A percentile compares a stretch with the other conserved stretches of the same genome.
Conservation (phyloP, 2,329 filamentous ascomycete genomes). For the Cercospora sp. region DNA sequence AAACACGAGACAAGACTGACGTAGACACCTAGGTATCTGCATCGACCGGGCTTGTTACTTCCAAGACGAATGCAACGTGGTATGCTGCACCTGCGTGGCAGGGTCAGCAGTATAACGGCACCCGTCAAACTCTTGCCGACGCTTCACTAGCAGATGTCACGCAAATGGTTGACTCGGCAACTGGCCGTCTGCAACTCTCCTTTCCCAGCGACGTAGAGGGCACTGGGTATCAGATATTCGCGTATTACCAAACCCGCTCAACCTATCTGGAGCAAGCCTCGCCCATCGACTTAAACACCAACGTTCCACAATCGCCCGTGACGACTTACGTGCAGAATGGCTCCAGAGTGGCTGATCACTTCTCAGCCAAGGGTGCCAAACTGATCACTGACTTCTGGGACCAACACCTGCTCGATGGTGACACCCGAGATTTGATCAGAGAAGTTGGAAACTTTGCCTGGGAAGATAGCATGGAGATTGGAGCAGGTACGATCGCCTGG, state of each 20-base stretch:
- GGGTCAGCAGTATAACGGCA: slow-evolving; percentile 28
- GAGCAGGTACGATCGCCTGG: slow-evolving; percentile 28
- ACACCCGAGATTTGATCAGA: slow-evolving; percentile 26
- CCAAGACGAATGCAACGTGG: slow-evolving; percentile 17
- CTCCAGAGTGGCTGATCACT: slow-evolving; percentile 40
- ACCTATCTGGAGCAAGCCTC: slow-evolving; percentile 37
- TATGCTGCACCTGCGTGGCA: slow-evolving; percentile 17
- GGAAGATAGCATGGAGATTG: slow-evolving; percentile 41
- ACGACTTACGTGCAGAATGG: slow-evolving; percentile 37
- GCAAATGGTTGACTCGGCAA: slow-evolving; percentile 24
- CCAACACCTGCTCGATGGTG: slow-evolving; percentile 33
- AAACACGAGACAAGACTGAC: slow-evolving; percentile 12
- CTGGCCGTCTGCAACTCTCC: slow-evolving; percentile 30
- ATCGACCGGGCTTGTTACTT: slow-evolving; percentile 22
- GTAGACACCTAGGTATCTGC: slow-evolving; percentile 12
- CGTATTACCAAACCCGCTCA: slow-evolving; percentile 36
- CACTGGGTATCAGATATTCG: slow-evolving; percentile 34
- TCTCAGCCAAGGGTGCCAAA: slow-evolving; percentile 34
- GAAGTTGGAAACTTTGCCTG: slow-evolving; percentile 40
- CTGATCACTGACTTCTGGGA: slow-evolving; percentile 40
- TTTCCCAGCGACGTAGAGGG: slow-evolving; percentile 29
- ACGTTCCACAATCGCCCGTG: slow-evolving; percentile 28
- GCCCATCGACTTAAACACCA: slow-evolving; percentile 30
- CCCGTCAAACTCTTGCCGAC: slow-evolving; percentile 29
- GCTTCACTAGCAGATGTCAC: slow-evolving; percentile 36